Evolutionary conservation across 2,329 filamentous ascomycete species (phyloP).

Genomic region (Penicillium olsonii): DNA sequence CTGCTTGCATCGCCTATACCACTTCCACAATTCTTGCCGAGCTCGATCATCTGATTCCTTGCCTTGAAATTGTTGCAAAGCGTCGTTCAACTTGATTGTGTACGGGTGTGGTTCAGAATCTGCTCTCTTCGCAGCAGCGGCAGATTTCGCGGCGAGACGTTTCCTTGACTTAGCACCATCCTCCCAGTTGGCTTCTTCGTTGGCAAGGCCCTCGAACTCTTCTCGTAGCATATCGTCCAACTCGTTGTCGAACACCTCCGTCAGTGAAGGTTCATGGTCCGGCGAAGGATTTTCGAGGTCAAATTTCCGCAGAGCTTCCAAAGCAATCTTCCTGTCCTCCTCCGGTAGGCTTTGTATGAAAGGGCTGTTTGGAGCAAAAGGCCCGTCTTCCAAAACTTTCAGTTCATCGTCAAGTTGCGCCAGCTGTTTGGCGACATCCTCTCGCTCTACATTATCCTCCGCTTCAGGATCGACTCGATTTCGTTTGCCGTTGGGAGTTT

Average conservation of each 20-base stretch:
- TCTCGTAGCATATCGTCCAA: constrained; percentile 43
- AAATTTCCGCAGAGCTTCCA: constrained; percentile 46
- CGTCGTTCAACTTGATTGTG: constrained; percentile 43
- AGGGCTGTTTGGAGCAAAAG: constrained; percentile 45
- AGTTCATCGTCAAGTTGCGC: constrained; percentile 44
- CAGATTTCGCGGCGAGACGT: constrained; percentile 18
- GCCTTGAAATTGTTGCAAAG: constrained; percentile 32
- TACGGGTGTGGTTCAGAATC: constrained; percentile 42
- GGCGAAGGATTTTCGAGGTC: constrained; percentile 38
- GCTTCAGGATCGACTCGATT: constrained; percentile 42
- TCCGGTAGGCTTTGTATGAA: constrained; percentile 47
- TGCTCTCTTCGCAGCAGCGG: constrained; percentile 36
- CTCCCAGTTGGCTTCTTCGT: constrained; percentile 41
- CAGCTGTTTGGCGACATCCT: constrained; percentile 41
- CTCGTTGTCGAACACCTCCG: constrained; percentile 44
- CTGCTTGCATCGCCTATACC: constrained; percentile 53
- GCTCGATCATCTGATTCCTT: constrained; percentile 31
- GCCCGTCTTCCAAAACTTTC: constrained; percentile 42
- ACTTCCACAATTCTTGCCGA: constrained; percentile 49
- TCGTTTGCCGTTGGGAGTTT: constrained; percentile 37
- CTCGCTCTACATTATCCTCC: constrained; percentile 39
- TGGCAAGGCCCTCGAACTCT: constrained; percentile 39
- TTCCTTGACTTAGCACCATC: constrained; percentile 23
- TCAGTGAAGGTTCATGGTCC: constrained; percentile 27
- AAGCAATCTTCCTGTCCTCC: constrained; percentile 42